Evolutionary conservation across 2,329 filamentous ascomycete genomes (phyloP).

Genomic region (Fusarium scirpi): DNA sequence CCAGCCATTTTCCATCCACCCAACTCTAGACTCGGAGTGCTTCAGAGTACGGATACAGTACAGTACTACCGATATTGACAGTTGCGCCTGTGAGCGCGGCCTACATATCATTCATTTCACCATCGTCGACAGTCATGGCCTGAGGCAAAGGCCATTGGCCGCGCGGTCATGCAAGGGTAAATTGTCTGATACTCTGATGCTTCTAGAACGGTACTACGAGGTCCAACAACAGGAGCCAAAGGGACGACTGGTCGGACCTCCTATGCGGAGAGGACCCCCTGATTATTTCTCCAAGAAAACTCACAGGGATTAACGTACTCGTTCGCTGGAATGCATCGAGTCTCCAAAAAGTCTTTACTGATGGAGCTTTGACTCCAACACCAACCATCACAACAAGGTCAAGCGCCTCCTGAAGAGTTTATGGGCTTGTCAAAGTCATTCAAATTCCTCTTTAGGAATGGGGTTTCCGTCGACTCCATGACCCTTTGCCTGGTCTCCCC

Average conservation of each 20-base stretch:
- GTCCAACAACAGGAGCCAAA: conserved; percentile 31
- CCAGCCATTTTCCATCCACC: conserved; percentile 17
- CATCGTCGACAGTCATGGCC: conserved; percentile 17
- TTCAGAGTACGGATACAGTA: conserved; percentile 24
- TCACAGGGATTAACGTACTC: conserved; percentile 26
- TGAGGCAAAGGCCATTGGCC: conserved; percentile 38
- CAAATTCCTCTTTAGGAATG: conserved; percentile 45
- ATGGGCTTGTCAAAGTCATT: conserved; percentile 40
- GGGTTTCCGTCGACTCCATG: conserved; percentile 40
- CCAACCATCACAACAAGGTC: conserved; percentile 6
- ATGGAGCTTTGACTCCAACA: conserved; percentile 27
- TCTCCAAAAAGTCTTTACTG: conserved; percentile 18
- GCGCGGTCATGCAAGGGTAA: conserved; percentile 32
- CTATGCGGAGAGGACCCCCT: conserved; percentile 16
- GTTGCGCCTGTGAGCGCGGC: conserved; percentile 34
- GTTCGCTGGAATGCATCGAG: conserved; percentile 37
- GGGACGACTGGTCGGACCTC: not conserved
- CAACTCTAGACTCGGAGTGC: conserved; percentile 14
- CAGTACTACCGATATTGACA: conserved; percentile 3
- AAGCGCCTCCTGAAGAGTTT: conserved; percentile 40
- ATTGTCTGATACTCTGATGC: conserved; percentile 41
- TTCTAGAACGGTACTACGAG: conserved; percentile 39
- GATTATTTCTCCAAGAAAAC: conserved; percentile 20
- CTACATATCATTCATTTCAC: conserved; percentile 30
- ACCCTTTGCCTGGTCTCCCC: conserved; percentile 40